Evolutionary conservation across 306 rosid species (phyloP).

Genomic region (Begonia peltatifolia): DNA sequence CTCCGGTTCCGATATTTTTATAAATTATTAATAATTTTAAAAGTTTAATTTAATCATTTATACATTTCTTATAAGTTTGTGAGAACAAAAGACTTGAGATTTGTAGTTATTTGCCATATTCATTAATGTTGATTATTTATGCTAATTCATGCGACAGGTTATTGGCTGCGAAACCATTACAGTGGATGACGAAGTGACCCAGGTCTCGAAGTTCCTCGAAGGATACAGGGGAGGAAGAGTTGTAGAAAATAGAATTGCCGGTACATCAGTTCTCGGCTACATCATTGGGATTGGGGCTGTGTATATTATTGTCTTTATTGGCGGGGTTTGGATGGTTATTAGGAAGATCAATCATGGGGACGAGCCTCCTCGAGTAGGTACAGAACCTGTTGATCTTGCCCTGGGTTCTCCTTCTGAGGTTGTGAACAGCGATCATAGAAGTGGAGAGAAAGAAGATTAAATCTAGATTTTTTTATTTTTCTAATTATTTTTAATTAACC

Average conservation of each 20-base stretch:
- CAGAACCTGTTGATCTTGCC: constrained; percentile 24
- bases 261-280: constrained; percentile 31
- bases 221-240: constrained; percentile 82
- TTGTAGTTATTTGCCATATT: no score
- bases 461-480: constrained; percentile 3
- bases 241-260: constrained; percentile 26
- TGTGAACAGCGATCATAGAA: constrained; percentile 32
- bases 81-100: no score
- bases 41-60: no score
- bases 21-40: no score
- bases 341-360: constrained; percentile 25
- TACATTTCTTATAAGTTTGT: no score
- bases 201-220: constrained; percentile 50
- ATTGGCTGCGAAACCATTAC: constrained; percentile 53
- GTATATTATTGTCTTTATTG: constrained; percentile 46
- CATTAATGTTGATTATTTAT: constrained; percentile 1
- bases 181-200: constrained; percentile 64
- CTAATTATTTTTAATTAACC: no score
- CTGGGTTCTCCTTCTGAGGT: constrained; percentile 31
- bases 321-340: constrained; percentile 37
- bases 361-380: constrained; percentile 33
- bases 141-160: constrained; percentile 28
- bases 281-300: constrained; percentile 55
- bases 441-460: constrained; percentile 76
- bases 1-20: no score